Evolutionary conservation across 202 grass and related monocot species (phyloP).

Genomic region (Panicum hallii): DNA sequence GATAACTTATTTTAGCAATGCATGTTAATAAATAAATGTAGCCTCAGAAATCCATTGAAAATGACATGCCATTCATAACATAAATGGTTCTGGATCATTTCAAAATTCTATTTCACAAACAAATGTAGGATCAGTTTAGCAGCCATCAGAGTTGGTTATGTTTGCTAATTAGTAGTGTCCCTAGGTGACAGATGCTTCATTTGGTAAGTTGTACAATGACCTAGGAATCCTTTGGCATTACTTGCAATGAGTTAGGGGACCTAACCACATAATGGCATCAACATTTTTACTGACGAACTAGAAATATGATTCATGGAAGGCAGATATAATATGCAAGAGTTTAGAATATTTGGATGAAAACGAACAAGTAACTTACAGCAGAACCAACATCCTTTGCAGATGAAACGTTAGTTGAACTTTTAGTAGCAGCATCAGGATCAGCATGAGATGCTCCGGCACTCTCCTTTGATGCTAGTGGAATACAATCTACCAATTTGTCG

Average conservation of each 20-base stretch:
- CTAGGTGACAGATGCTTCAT: slow-evolving; percentile 4
- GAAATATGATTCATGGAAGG: neutral
- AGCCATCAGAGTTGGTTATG: neutral
- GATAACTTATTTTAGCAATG: slow-evolving; percentile 4
- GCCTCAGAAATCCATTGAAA: slow-evolving; percentile 24
- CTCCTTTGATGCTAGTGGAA: slow-evolving; percentile 60
- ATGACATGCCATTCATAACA: neutral
- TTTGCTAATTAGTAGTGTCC: neutral
- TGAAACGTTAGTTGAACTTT: slow-evolving; percentile 41
- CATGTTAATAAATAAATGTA: neutral
- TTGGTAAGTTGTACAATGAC: neutral
- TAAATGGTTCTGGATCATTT: neutral
- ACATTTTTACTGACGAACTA: neutral
- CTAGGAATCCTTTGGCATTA: neutral
- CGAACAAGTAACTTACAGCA: slow-evolving; percentile 58
- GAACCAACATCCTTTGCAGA: slow-evolving; percentile 60
- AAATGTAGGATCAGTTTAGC: slow-evolving; percentile 7
- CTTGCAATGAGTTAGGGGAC: neutral
- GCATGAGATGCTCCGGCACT: slow-evolving; percentile 38
- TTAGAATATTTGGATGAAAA: slow-evolving; percentile 5
- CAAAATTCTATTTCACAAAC: slow-evolving; percentile 7
- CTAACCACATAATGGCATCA: neutral
- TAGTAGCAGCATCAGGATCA: slow-evolving; percentile 38
- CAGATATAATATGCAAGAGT: neutral
- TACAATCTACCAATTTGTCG: slow-evolving; percentile 78